Base-by-base conservation (phyloP, 2,329 filamentous ascomycete genomes). In the Ceratocystiopsis sp. region DNA sequence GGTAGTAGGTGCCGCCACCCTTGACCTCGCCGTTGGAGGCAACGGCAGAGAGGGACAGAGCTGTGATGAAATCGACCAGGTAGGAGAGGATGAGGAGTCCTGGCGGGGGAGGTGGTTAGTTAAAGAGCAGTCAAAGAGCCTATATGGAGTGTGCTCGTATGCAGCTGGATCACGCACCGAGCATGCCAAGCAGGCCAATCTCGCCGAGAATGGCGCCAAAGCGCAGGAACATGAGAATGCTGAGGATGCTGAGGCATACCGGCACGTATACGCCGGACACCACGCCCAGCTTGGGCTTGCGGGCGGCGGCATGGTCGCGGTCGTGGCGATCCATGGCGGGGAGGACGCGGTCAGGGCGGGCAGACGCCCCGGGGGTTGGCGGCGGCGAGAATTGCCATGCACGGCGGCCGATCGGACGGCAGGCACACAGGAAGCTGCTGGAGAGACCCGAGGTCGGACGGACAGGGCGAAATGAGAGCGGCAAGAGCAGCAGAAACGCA, bases 201-300 rank as follows among this genome's bases (percentile, higher is more conserved):
- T 89, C 80, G 10, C 84, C 85, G 18, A 93, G 66, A 45, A 93
- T 83, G 52, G 85, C 78, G 18, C 85, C 84, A 58, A 93, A 93
- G 18, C 85, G 75, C 53, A 93, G 67, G 61, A 93, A 93, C 84
- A 93, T 93, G 48, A 93, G 71, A 59, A 93, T 93, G 53, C 83
- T 89, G 50, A 93, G 64, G 37, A 93, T 85, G 59, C 91, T 93
- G 51, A 93, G 66, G 48, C 80, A 87, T n/a, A 85, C 85, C 1
- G 85, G 85, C 15, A 93, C 81, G 57, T 86, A 93, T 40, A 93
- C 81, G 9, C 82, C 82, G 4, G 78, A 83, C 50, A 85, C 75
- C 10, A 76, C 78, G 35, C 82, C 82, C 45, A 93, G 67, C 61
- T 91, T 91, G 51, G 70, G 55, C 48, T 58, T 60, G 52, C 61